Base-by-base conservation (phyloP, 2,329 filamentous ascomycete species). In the Xenoacremonium recifei region DNA sequence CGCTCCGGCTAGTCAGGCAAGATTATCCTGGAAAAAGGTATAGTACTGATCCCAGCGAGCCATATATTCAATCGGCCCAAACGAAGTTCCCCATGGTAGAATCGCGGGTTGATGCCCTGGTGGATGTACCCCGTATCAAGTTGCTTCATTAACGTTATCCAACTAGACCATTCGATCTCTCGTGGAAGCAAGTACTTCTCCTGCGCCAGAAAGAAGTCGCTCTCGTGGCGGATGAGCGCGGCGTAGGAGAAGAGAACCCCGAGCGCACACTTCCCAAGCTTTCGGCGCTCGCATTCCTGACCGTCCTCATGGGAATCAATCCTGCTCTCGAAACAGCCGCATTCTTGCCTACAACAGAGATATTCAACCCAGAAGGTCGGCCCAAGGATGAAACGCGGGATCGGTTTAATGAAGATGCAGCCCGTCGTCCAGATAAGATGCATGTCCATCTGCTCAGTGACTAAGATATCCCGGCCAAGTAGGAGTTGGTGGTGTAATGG, bases 11-110 rank as follows among this genome's bases (percentile, higher is more conserved):
- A 76, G 47, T 63, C 57, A 67, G 15, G 59, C 58, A 17, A 75
- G 65, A 45, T 75, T 71, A 23, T 69, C 58, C 11, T 58, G 56
- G 32, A 75, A 67, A 43, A 75, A 71, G 16, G 55, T 53, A 3
- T 54, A 48, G 50, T 74, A 77, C 34, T 56, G 37, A 15, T 55
- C 40, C 54, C 57, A 62, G 21, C 18, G 29, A n/a, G 50, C 21
- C 40, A 56, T 35, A 34, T 61, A 65, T 77, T 65, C 35, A 69
- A 57, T 0, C 66, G 62, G 39, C 59, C 55, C 13, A 69, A 47
- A 4, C 67, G 62, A 11, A 75, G 63, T 55, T 75, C 70, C 15
- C 66, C 69, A 39, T 66, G 67, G 34, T 53, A 38, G 45, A 69
- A 75, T 2, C 68, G 68, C 27, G 32, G 44, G 42, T 72, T 54